Base-by-base conservation (phyloP, 352 stramenopile genomes). In the Globisporangium rhizosaccharum region DNA sequence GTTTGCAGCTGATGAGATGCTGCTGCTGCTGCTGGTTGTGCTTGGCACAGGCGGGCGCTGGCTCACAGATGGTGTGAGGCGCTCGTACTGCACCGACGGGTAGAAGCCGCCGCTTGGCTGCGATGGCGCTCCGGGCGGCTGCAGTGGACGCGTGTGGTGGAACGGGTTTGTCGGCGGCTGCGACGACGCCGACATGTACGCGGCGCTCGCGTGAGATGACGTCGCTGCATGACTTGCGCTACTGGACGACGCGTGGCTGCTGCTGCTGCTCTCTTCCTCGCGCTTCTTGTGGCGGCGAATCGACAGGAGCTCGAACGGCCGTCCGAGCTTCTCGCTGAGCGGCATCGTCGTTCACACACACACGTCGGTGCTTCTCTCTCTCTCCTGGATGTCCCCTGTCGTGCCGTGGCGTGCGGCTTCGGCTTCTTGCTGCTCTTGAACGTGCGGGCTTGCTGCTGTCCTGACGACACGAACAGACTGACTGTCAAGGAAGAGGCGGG, bases 261-360 rank as follows among this genome's bases (percentile, higher is more conserved):
- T 61, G 46, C 10, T 48, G n/a, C 57, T 61, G 23, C 41, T 53
- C 25, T 62, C 59, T 48, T 80, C 67, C 26, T 84, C 64, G 53
- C 81, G 79, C 57, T 80, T 82, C 54, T 85, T 86, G 56, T 79
- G 75, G 28, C 79, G 73, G 9, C 82, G 66, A 37, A 89, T 76
- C 25, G 76, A 86, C 20, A 89, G 67, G 56, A 89, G 49, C 72
- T 87, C 76, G 51, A 89, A 89, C 41, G 75, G 72, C 48, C 71
- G 70, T 42, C 73, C 70, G 15, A 81, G 68, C 59, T 82, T 84
- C 25, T 84, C 75, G 62, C 75, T 73, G 6, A 84, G 59, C 56
- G 75, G 70, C 75, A 84, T 84, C 10, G n/a, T 45, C 33, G 33
- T 12, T 10, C 33, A 39, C 33, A 7, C 28, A 33, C 28, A 7